These are phyloP conservation scores for Solanum arcanum DNA, from an alignment of 257 asterid species.

Conservation along the genomic window DNA sequence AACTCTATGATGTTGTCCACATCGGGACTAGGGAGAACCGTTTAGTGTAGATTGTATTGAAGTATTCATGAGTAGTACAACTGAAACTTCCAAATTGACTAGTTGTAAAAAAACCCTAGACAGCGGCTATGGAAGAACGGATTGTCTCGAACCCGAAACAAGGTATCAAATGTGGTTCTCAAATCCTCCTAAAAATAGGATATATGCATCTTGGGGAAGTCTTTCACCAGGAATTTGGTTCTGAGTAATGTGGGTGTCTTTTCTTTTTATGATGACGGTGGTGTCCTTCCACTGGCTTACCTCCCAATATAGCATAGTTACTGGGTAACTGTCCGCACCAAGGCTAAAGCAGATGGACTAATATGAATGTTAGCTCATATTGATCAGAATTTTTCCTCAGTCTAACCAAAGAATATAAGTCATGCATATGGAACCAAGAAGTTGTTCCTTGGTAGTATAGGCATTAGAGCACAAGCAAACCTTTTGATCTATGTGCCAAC, in stretches of 20 bases:
- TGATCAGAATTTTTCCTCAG: background rate
- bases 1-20: background rate
- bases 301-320: background rate
- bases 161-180: background rate
- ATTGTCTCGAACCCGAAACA: background rate
- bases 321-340: background rate
- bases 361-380: background rate
- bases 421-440: background rate
- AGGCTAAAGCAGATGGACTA: background rate
- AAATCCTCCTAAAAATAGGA: background rate
- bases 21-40: background rate
- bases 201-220: background rate
- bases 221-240: background rate
- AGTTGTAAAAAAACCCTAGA: background rate
- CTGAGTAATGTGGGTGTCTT: background rate
- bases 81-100: background rate
- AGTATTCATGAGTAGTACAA: background rate
- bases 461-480: background rate
- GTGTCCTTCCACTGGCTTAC: background rate
- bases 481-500: background rate
- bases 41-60: background rate
- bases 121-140: background rate
- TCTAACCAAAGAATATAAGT: background rate
- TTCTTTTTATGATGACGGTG: background rate
- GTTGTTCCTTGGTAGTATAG: background rate